These are phyloP conservation scores for Alternaria tenuissima DNA, from an alignment of 2,329 filamentous ascomycete genomes.

Conservation along the genomic window DNA sequence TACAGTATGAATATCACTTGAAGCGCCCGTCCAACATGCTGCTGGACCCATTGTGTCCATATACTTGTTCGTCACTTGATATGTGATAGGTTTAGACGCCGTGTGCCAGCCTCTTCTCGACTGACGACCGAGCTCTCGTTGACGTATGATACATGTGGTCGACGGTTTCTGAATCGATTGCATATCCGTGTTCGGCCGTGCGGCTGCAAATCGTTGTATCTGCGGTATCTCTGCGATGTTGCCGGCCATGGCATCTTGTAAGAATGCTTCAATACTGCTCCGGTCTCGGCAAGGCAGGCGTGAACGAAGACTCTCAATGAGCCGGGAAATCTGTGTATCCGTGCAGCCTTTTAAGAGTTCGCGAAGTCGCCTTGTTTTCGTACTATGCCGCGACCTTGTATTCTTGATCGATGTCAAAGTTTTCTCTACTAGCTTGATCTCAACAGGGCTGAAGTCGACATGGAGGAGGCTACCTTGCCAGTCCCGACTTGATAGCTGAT, in stretches of 20 bases:
- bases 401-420: constrained; percentile 18
- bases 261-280: constrained; percentile 40
- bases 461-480: constrained; percentile 46
- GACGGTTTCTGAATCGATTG: constrained; percentile 28
- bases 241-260: constrained; percentile 40
- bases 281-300: constrained; percentile 26
- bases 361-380: constrained; percentile 34
- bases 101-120: constrained; percentile 38
- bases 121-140: constrained; percentile 45
- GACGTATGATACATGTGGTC: constrained; percentile 34
- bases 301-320: constrained; percentile 26
- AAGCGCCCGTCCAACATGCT: constrained; percentile 64
- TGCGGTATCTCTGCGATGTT: constrained; percentile 29
- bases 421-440: constrained; percentile 35
- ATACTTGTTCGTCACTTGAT: constrained; percentile 39
- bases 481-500: constrained; percentile 26
- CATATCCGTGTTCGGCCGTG: constrained; percentile 22
- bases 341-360: constrained; percentile 25
- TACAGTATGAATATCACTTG: constrained; percentile 64
- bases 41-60: constrained; percentile 54
- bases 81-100: constrained; percentile 31
- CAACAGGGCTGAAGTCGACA: constrained; percentile 42
- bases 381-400: constrained; percentile 17
- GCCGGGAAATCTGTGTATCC: constrained; percentile 33
- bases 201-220: constrained; percentile 39